A percentile compares a stretch with the other conserved stretches of the same genome.
phyloP scores from a whole-genome alignment of 179 eudicot genomes.

The Drosera spatulata region DNA sequence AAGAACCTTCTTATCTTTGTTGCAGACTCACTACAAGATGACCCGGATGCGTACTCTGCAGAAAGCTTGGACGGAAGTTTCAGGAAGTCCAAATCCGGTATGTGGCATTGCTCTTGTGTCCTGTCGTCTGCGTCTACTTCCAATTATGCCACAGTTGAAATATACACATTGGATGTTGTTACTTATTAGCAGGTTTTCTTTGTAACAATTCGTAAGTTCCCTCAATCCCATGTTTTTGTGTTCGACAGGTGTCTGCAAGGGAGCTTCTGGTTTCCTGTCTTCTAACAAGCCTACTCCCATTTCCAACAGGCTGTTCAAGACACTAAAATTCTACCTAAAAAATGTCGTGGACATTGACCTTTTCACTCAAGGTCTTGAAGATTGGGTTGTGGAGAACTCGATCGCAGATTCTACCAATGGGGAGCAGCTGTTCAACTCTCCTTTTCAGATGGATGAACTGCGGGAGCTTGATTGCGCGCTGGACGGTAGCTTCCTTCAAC shows the following conservation, averaged over 20 bases:
- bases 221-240: background rate
- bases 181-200: too few relatives aligned
- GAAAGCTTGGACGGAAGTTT: constrained; percentile 58
- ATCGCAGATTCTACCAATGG: constrained; percentile 27
- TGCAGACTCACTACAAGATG: constrained; percentile 25
- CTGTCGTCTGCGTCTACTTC: too few relatives aligned
- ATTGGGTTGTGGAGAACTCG: constrained; percentile 52
- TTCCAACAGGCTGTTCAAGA: constrained; percentile 41
- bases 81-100: constrained; percentile 52
- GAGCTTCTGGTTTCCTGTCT: constrained; percentile 33
- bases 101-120: background rate
- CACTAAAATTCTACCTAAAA: constrained; percentile 44
- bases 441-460: constrained; percentile 61
- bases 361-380: constrained; percentile 49
- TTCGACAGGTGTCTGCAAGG: constrained; percentile 34
- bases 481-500: constrained; percentile 64
- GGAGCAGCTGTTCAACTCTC: constrained; percentile 39
- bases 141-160: too few relatives aligned
- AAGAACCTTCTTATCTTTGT: constrained; percentile 2
- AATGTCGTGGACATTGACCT: constrained; percentile 45
- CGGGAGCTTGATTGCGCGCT: constrained; percentile 64
- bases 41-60: constrained; percentile 25
- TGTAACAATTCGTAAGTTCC: too few relatives aligned
- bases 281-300: constrained; percentile 35
- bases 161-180: too few relatives aligned